A percentile compares a stretch with the other conserved stretches of the same genome.
phyloP scores from a whole-genome alignment of 495 filamentous ascomycete species.

The Penicillium ucsense region DNA sequence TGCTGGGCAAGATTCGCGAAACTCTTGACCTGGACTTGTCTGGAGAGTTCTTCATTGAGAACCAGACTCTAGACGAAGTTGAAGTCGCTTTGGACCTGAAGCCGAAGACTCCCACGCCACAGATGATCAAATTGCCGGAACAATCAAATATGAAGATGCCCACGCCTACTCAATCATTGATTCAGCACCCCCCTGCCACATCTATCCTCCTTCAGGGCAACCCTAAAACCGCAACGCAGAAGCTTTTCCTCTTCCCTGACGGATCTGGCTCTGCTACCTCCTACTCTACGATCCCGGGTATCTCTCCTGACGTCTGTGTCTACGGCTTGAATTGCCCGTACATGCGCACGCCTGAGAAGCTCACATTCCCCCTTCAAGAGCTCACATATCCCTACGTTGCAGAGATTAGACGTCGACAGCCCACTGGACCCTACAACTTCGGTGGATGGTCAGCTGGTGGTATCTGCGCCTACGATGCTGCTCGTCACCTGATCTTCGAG shows the following conservation, averaged over 20 bases:
- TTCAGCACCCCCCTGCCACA: constrained; percentile 33
- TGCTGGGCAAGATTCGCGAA: constrained; percentile 46
- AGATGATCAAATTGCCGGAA: constrained; percentile 15
- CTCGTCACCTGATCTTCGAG: constrained; percentile 57
- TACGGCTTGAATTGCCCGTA: constrained; percentile 59
- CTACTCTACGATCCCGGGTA: constrained; percentile 49
- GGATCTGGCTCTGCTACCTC: constrained; percentile 47
- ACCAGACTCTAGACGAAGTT: constrained; percentile 46
- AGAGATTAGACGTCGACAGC: constrained; percentile 62
- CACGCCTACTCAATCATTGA: constrained; percentile 7
- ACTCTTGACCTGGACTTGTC: constrained; percentile 40
- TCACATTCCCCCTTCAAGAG: constrained; percentile 45
- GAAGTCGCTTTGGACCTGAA: constrained; percentile 36
- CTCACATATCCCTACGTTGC: constrained; percentile 50
- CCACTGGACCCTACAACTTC: constrained; percentile 59
- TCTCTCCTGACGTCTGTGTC: constrained; percentile 44
- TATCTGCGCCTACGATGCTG: constrained; percentile 78
- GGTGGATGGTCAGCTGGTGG: constrained; percentile 82
- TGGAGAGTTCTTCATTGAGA: constrained; percentile 52
- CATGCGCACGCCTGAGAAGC: constrained; percentile 50
- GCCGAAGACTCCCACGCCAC: constrained; percentile 19
- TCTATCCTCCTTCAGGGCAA: constrained; percentile 44
- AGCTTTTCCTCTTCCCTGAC: constrained; percentile 42
- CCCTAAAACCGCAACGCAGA: constrained; percentile 31
- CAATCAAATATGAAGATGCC: constrained; percentile 9